These are phyloP conservation scores for Xylariaceae sp. DNA, from an alignment of 2,329 filamentous ascomycete species.

Conservation along the genomic window DNA sequence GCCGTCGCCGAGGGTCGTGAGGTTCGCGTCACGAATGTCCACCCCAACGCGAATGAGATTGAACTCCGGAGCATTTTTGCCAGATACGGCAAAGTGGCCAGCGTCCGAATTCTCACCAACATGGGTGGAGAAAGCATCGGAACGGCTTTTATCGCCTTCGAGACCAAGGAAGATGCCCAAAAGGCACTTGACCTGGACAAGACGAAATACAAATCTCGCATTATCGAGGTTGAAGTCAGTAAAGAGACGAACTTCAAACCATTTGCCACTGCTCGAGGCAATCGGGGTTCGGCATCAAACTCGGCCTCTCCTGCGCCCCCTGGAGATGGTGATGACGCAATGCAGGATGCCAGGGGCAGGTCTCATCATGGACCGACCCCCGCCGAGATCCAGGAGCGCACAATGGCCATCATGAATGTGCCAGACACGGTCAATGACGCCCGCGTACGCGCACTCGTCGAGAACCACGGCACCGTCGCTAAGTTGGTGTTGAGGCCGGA, in stretches of 20 bases:
- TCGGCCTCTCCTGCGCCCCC: constrained; percentile 28
- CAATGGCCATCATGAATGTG: constrained; percentile 74
- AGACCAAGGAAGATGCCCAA: constrained; percentile 60
- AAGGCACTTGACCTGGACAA: constrained; percentile 63
- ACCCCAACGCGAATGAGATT: constrained; percentile 52
- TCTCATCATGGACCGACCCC: constrained; percentile 34
- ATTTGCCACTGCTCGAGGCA: constrained; percentile 36
- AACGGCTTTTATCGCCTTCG: constrained; percentile 72
- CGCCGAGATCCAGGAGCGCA: constrained; percentile 54
- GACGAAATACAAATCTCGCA: constrained; percentile 59
- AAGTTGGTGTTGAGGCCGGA: constrained; percentile 75
- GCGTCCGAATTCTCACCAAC: constrained; percentile 63
- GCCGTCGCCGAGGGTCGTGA: constrained; percentile 83
- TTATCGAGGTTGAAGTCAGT: constrained; percentile 59
- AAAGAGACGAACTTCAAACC: constrained; percentile 49
- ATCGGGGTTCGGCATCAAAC: constrained; percentile 25
- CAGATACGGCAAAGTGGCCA: constrained; percentile 68
- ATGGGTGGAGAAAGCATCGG: constrained; percentile 65
- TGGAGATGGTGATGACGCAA: constrained; percentile 32
- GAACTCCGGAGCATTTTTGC: constrained; percentile 66
- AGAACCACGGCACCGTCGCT: constrained; percentile 61
- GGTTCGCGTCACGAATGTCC: constrained; percentile 67
- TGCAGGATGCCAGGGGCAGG: constrained; percentile 22
- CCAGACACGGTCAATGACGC: constrained; percentile 90
- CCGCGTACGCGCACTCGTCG: constrained; percentile 66